Base-by-base conservation (phyloP, 768 basidiomycete genomes). In the Tricholoma bakamatsutake region DNA sequence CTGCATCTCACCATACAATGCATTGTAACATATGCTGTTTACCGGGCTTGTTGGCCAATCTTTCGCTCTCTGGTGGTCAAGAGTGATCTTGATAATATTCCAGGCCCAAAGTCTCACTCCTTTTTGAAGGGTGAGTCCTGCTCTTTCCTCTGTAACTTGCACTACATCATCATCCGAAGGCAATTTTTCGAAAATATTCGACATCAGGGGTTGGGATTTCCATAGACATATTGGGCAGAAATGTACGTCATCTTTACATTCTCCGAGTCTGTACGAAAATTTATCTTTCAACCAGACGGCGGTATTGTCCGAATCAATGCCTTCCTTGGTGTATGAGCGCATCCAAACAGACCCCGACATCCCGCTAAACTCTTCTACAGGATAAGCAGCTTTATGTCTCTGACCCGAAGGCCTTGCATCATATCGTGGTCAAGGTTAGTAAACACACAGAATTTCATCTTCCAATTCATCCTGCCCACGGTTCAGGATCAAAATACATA, bases 331-430 rank as follows among this genome's bases (percentile, higher is more conserved):
- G 63, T 64, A 59, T 28, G 60, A 30, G 3, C 11, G 13, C 47
- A 24, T 31, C 2, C 42, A 8, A 12, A 13, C 1, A 24, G 12
- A 34, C 10, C 24, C 10, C 43, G n/a, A 40, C 8, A 21, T 27
- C 39, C 30, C 21, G 24, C 35, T 45, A 10, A 40, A 40, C 8
- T n/a, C 7, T 27, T 37, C 15, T 2, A n/a, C 35, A 59, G 58
- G 58, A 56, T 39, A 59, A 49, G 34, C 51, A 56, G 46, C 67
- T 75, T 37, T 74, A 69, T 55, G 58, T 76, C 39, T 70, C 65
- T 10, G 73, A 75, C 45, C 75, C 74, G 9, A 65, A 67, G 27
- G 72, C 75, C 12, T 28, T 75, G 9, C 63, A 73, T 56, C 64
- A 73, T 43, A 67, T 75, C 27, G 53, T 72, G 13, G 66, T 76